A percentile compares a stretch with the other conserved stretches of the same genome.
Evolutionary conservation across 306 rosid species (phyloP).

Genomic region (Vigna trinervia): DNA sequence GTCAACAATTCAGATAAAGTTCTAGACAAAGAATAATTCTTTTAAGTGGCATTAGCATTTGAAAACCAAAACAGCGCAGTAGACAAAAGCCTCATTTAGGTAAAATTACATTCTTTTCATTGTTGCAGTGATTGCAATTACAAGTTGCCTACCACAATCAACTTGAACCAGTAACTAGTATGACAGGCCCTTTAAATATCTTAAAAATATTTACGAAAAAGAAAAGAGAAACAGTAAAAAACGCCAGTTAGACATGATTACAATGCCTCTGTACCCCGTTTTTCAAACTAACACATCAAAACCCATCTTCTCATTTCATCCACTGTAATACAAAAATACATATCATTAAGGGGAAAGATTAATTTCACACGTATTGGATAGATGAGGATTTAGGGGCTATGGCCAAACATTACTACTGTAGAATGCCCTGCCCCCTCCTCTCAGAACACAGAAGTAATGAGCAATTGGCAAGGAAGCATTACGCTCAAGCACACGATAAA

Average conservation of each 20-base stretch:
- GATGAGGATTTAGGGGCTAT: neutral
- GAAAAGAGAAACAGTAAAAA: neutral
- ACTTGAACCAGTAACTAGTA: neutral
- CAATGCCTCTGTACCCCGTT: constrained; percentile 15
- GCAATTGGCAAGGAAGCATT: constrained; percentile 11
- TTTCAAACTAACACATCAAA: constrained; percentile 22
- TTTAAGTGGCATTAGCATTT: neutral
- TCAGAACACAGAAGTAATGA: neutral
- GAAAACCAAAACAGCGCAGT: neutral
- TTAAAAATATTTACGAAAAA: neutral
- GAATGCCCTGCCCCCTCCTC: neutral
- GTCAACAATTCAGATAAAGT: neutral
- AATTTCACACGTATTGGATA: neutral
- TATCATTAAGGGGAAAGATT: neutral
- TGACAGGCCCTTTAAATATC: neutral
- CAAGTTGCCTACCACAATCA: constrained; percentile 12
- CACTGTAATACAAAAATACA: neutral
- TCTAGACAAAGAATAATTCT: no score
- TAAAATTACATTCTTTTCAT: constrained; percentile 19
- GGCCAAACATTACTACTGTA: constrained; percentile 16
- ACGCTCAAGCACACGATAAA: constrained; percentile 13
- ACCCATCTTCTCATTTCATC: constrained; percentile 9
- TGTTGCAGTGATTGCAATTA: constrained; percentile 18
- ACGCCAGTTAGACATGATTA: constrained; percentile 1
- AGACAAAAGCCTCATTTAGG: neutral